Base-by-base conservation (phyloP, 345 rosid species). In the Populus deltoides region DNA sequence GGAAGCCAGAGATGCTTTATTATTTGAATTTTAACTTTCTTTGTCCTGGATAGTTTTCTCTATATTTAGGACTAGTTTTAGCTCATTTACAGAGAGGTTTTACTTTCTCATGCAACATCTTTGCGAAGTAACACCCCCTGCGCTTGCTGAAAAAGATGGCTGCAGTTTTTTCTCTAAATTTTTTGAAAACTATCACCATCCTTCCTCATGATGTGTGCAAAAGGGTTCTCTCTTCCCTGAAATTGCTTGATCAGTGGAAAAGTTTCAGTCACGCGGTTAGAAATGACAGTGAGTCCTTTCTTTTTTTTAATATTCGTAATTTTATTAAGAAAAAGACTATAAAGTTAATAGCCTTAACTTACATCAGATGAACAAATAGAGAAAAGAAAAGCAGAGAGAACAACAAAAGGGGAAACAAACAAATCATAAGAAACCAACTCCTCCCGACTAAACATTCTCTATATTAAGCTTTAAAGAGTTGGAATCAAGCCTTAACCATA, bases 1-100 rank as follows among this genome's bases (percentile, higher is more conserved):
- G 87, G 67, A 57, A 73, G 85, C 76, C 89, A 87, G 81, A 87
- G 82, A 85, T 78, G 81, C 84, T 84, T 84, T 78, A 62, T 62
- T 47, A 79, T 31, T 78, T 61, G 20, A 72, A 70, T 71, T 75
- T 53, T 10, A 41, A 70, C 75, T 72, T 70, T 13, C n/a, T 77
- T 81, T 81, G 85, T 79, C 83, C 79, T 68, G 74, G 74, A 72
- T 70, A 11, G 47, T 71, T 63, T 66, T 43, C 45, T 78, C 24
- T 36, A 63, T 74, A 35, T 74, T 79, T 74, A 35, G 74, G 77
- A 45, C 73, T 59, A 61, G 35, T 7, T 57, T 45, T 59, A 61
- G 77, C 81, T 83, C 43, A 47, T 81, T 73, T 36, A 3, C 4
- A 31, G 1, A 15, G 5, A 7, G 65, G 72, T 49, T 80, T 76